Conservation (phyloP, 345 rosid genomes). For the Hibiscus tridactylites region DNA sequence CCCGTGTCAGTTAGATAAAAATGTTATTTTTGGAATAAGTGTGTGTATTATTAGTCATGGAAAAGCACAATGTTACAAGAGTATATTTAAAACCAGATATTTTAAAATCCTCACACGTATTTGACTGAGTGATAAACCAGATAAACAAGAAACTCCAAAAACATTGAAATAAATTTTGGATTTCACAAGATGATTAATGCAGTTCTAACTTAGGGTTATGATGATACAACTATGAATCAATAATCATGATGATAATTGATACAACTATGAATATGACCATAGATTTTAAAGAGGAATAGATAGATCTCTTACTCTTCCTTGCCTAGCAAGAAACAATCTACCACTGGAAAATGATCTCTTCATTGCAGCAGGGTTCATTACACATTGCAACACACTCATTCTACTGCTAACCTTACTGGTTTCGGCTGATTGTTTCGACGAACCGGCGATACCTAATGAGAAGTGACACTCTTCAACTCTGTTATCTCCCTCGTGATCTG, state of each 20-base stretch:
- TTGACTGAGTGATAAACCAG: background rate
- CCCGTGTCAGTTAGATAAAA: no score
- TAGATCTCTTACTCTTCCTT: slow-evolving; percentile 1
- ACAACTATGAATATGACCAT: background rate
- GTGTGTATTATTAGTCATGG: no score
- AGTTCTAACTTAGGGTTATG: background rate
- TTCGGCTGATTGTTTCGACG: background rate
- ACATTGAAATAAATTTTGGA: background rate
- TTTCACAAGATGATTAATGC: background rate
- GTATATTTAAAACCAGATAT: no score
- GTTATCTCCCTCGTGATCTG: slow-evolving; percentile 29
- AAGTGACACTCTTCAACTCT: no score
- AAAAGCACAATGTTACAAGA: no score
- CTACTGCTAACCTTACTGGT: background rate
- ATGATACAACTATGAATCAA: background rate
- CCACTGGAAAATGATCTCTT: slow-evolving; percentile 11
- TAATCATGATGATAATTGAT: background rate
- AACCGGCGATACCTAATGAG: background rate
- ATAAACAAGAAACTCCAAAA: background rate
- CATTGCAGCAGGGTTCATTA: background rate
- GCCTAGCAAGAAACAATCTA: slow-evolving; percentile 1
- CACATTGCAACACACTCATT: background rate
- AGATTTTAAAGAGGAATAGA: background rate
- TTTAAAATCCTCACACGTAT: no score
- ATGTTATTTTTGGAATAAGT: no score